Base-by-base conservation (phyloP, 371 early-diverging fungal species). In the Zancudomyces culisetae region DNA sequence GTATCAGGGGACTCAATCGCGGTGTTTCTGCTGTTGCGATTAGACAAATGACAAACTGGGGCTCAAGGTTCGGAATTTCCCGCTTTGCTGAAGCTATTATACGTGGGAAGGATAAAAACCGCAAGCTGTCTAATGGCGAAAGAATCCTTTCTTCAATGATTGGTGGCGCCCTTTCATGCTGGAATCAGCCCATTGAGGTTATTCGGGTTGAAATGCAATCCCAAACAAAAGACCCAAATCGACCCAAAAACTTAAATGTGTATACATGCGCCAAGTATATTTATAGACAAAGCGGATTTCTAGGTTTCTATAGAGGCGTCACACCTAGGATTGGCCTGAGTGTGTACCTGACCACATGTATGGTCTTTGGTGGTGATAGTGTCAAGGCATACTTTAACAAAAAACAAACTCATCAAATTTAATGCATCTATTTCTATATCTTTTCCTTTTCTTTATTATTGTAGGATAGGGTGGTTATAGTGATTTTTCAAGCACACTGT, bases 131-230 rank as follows among this genome's bases (percentile, higher is more conserved):
- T 1, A 70, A 60, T 22, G 29, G 47, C 15, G 69, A 68, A 55
- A 62, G 69, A 23, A 52, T 68, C 26, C 47, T 54, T 10, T 53
- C 92, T 1, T 86, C 88, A 21, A 78, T 82, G 18, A 66, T 90
- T 47, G 90, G 86, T 62, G 93, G 92, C 57, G 89, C 85, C 21
- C 66, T 91, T 30, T 77, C 83, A 18, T 90, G 91, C 73, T 94
- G 93, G 93, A 90, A 91, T 64, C 94, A 92, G 70, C 94, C 94
- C 19, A 85, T 93, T 55, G 94, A 93, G 62, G 94, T 94, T 29
- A 93, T 95, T 47, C 84, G 95, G 28, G 85, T 95, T 12, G 95
- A 95, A 60, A 93, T 95, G 93, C 92, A 94, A 69, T 77, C 77
- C 49, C 91, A 90, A 66, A 73, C 85, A 45, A 83, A 90, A 69